Conservation (phyloP, 2,329 filamentous ascomycete species). For the Fulvia fulva region DNA sequence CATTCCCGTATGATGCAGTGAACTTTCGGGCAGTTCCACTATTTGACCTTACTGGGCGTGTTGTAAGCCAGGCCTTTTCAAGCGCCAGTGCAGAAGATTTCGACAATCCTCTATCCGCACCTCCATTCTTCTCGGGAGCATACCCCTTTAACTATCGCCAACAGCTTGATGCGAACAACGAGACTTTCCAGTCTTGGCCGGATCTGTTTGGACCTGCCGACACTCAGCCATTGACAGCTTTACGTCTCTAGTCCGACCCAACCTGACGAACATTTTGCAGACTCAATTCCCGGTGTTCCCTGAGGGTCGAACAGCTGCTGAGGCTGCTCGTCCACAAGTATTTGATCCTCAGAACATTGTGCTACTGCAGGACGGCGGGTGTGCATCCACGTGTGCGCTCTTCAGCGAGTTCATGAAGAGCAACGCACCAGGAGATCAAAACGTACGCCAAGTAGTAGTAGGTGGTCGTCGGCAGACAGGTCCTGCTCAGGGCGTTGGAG, state of each 20-base stretch:
- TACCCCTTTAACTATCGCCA: constrained; percentile 34
- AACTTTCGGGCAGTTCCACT: constrained; percentile 45
- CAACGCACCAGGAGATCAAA: constrained; percentile 26
- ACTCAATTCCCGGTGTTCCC: not conserved
- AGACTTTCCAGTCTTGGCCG: constrained; percentile 33
- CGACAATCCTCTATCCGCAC: not conserved
- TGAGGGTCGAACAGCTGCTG: not conserved
- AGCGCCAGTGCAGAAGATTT: constrained; percentile 1
- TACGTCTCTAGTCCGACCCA: constrained; percentile 36
- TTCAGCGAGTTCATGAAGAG: constrained; percentile 41
- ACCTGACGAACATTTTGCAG: constrained; percentile 21
- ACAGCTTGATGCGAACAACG: constrained; percentile 23
- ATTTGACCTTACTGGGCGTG: constrained; percentile 34
- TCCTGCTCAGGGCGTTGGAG: constrained; percentile 42
- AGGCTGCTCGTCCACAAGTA: constrained; percentile 26
- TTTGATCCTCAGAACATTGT: constrained; percentile 40
- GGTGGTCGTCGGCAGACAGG: constrained; percentile 38
- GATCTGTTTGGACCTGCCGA: constrained; percentile 35
- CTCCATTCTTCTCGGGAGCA: constrained; percentile 1
- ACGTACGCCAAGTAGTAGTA: constrained; percentile 36
- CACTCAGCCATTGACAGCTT: constrained; percentile 29
- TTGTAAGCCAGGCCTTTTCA: constrained; percentile 19
- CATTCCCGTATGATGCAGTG: constrained; percentile 41
- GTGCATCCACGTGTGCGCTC: constrained; percentile 42
- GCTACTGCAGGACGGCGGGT: constrained; percentile 41